Percentiles rank a stretch among this genome's conserved stretches.
Conservation (phyloP, 331 rosid genomes). For the Phaseolus coccineus region DNA sequence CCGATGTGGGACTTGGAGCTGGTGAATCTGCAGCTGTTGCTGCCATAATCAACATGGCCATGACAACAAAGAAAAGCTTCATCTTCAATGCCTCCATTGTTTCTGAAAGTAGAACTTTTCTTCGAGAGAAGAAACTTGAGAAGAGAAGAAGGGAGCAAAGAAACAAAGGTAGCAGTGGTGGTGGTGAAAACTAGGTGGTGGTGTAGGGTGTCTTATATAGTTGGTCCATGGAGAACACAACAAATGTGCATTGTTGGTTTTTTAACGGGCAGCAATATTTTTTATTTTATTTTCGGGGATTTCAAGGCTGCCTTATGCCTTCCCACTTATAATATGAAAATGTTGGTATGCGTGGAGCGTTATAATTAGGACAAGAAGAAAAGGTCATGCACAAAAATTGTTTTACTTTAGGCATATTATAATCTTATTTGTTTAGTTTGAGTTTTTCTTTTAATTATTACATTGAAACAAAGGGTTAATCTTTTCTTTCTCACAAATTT, state of each 20-base stretch:
- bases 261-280: background rate
- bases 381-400: background rate
- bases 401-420: background rate
- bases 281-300: background rate
- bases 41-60: constrained; percentile 44
- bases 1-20: constrained; percentile 67
- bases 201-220: constrained; percentile 32
- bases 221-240: constrained; percentile 11
- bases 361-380: background rate
- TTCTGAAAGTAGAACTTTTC: background rate
- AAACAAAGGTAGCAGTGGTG: background rate
- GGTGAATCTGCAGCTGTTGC: constrained; percentile 52
- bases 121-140: background rate
- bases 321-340: background rate
- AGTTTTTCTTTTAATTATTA: background rate
- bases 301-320: background rate
- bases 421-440: background rate
- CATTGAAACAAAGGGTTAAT: background rate
- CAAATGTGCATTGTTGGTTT: background rate
- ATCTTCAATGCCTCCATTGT: constrained; percentile 58
- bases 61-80: constrained; percentile 36
- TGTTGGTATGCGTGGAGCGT: background rate
- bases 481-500: background rate
- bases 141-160: background rate
- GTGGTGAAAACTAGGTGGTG: background rate